Conservation (phyloP, 148 eudicot species). For the Oxyria digyna region DNA sequence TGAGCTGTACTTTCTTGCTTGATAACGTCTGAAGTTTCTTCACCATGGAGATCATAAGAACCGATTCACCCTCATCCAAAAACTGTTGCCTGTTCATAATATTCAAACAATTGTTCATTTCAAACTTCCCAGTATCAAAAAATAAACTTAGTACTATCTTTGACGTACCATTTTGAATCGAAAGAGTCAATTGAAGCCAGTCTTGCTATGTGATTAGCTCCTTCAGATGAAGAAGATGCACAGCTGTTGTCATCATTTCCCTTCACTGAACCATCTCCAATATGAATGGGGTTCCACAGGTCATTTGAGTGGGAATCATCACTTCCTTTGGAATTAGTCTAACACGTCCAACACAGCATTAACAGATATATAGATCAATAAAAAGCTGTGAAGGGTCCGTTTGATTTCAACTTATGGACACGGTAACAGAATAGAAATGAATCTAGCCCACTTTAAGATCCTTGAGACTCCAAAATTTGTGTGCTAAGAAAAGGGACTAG, state of each 20-base stretch:
- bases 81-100: constrained; percentile 72
- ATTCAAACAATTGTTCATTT: background rate
- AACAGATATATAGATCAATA: background rate
- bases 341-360: constrained; percentile 10
- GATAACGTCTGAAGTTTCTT: constrained; percentile 81
- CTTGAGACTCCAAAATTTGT: no score
- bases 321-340: constrained; percentile 39
- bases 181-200: constrained; percentile 97
- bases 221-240: constrained; percentile 57
- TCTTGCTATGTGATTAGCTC: constrained; percentile 53
- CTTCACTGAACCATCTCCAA: constrained; percentile 54
- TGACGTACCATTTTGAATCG: constrained; percentile 78
- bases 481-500: no score
- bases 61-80: constrained; percentile 83
- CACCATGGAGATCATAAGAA: constrained; percentile 97
- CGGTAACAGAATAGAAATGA: no score
- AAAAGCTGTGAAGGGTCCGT: no score
- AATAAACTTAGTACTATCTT: background rate
- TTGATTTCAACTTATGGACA: no score
- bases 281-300: constrained; percentile 65
- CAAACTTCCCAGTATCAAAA: background rate
- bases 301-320: constrained; percentile 44
- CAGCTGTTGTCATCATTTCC: constrained; percentile 44
- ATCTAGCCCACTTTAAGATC: no score
- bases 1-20: constrained; percentile 96